Evolutionary conservation across 352 stramenopile genomes (phyloP), one percentile per base, ranked within the genome.

Genomic region (Globisporangium nunn): DNA sequence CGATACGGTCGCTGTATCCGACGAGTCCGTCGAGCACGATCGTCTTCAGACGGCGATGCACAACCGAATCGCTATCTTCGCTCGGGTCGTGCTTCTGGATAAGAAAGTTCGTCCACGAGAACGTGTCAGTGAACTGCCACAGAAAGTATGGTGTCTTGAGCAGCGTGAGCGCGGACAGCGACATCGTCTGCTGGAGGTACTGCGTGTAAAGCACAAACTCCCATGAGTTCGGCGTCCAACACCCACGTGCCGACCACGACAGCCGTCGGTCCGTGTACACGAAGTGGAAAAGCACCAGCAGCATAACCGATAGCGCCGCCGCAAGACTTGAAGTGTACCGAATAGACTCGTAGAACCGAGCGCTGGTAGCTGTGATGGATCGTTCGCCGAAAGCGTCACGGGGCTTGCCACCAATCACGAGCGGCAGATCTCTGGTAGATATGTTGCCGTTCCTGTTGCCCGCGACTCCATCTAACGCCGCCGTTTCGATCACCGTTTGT

Each of bases 51-150:
- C 65, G 68, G 10, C 71, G 68, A 10, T n/a, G n/a, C 2, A 41
- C 40, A 3, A 14, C 10, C 2, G 35, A 43, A 1, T 7, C 51
- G 41, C 29, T 39, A 28, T 41, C 52, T 17, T 50, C 52, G 10
- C 31, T 28, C 11, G 46, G 18, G 12, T 35, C 41, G 14, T 45
- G 65, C 14, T 57, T 47, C 39, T 74, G 69, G 29, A 81, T 49
- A 45, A 84, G 46, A 30, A 81, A 78, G 54, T 67, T 78, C 6
- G 60, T 62, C 74, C 74, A 84, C 29, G 71, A 68, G 31, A 84
- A 70, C 2, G 72, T 58, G 63, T 84, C 74, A 7, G 59, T 64
- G 48, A 78, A 78, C n/a, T 72, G 52, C 47, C 62, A 62, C 6
- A 73, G 45, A 18, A 71, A 72, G 18, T 66, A 64, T 29, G 74